Conservation (phyloP, 805 yeast genomes). For the Lipomyces spencermartinsiae region DNA sequence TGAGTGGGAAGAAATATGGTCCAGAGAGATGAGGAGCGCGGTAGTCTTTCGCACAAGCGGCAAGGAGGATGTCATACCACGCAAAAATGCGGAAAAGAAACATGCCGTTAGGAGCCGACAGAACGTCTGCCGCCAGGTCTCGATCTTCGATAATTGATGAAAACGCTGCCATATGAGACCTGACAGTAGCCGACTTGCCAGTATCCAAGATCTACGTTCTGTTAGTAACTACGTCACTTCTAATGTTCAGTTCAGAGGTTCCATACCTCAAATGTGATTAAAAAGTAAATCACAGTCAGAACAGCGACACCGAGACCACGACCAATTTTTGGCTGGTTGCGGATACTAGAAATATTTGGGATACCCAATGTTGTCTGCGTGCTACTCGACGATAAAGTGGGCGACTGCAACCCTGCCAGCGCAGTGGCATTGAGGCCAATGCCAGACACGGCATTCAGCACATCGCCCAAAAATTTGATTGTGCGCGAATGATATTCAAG, state of each 20-base stretch:
- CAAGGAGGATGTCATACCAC: conserved; percentile 34
- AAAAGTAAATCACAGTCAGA: conserved; percentile 31
- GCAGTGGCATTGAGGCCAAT: background rate
- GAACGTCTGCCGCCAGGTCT: conserved; percentile 33
- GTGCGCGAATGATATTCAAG: conserved; percentile 34
- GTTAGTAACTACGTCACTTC: background rate
- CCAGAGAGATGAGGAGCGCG: conserved; percentile 34
- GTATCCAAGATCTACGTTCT: conserved; percentile 23
- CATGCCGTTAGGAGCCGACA: conserved; percentile 35
- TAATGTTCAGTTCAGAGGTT: background rate
- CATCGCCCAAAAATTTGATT: conserved; percentile 28
- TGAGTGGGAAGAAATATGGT: conserved; percentile 30
- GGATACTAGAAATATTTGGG: conserved; percentile 13
- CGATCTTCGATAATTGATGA: conserved; percentile 33
- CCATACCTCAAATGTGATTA: conserved; percentile 31
- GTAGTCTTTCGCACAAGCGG: conserved; percentile 33
- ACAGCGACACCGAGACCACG: conserved; percentile 35
- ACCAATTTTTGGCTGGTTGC: conserved; percentile 24
- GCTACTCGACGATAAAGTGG: background rate
- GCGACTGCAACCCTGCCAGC: background rate
- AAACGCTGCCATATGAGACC: conserved; percentile 36
- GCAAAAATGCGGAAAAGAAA: conserved; percentile 34
- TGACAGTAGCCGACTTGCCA: conserved; percentile 31
- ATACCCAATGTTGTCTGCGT: conserved; percentile 1
- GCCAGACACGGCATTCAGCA: conserved; percentile 24